phyloP scores from a whole-genome alignment of 73 alveolate species.

The Paramecium sexaurelia region DNA sequence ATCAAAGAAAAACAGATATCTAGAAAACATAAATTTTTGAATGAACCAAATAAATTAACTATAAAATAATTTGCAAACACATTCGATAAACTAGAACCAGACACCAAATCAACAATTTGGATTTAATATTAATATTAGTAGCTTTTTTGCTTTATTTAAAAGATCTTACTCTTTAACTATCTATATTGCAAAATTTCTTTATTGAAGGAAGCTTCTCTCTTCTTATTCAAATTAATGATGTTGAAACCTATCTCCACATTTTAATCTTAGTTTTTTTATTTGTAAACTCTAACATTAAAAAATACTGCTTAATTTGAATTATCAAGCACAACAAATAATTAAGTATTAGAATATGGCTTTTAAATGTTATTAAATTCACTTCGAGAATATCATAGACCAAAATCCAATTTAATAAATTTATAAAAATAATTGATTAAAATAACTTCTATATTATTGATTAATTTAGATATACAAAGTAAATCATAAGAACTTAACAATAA shows the following conservation, averaged over 20 bases:
- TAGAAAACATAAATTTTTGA: not conserved
- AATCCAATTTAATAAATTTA: not conserved
- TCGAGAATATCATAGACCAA: not conserved
- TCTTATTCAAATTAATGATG: not conserved
- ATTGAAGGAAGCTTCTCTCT: conserved; percentile 2
- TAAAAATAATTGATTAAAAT: not conserved
- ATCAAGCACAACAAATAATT: not conserved
- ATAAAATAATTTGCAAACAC: not conserved
- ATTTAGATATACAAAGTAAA: not conserved
- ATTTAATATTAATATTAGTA: not conserved
- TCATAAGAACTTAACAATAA: not conserved
- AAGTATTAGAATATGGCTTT: not conserved
- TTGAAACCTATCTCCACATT: not conserved
- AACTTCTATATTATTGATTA: not conserved
- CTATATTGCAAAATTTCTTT: not conserved
- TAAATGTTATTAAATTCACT: not conserved
- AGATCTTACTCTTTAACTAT: not conserved
- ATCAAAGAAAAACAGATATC: not conserved
- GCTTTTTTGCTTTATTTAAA: not conserved
- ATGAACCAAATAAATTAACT: conserved; percentile 2
- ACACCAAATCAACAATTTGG: not conserved
- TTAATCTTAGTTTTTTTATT: not conserved
- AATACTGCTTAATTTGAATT: conserved; percentile 17
- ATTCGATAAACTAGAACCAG: conserved; percentile 24
- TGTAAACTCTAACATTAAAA: not conserved